These are phyloP conservation scores for Penicillium nordicum DNA, from an alignment of 2,329 filamentous ascomycete genomes.

Conservation along the genomic window DNA sequence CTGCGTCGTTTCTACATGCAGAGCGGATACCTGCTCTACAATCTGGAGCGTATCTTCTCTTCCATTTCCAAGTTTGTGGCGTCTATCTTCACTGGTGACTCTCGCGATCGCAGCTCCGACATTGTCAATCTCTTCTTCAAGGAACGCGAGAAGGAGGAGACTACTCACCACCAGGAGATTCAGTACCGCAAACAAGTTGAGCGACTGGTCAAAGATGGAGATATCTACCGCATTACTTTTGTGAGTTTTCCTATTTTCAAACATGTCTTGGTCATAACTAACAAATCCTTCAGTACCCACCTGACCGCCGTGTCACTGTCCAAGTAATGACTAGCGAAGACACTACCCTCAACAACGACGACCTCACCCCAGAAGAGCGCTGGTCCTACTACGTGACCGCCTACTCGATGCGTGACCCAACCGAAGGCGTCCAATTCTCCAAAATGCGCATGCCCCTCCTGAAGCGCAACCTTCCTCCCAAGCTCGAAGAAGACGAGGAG, in stretches of 20 bases:
- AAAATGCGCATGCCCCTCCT: conserved; percentile 67
- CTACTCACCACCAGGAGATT: conserved; percentile 85
- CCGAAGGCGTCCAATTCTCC: conserved; percentile 68
- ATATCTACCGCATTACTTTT: conserved; percentile 85
- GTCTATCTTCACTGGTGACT: conserved; percentile 78
- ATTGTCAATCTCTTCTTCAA: conserved; percentile 82
- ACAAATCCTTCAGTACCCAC: conserved; percentile 55
- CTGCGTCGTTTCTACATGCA: conserved; percentile 88
- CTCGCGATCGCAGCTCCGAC: conserved; percentile 89
- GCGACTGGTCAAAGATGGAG: conserved; percentile 86
- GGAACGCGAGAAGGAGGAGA: conserved; percentile 77
- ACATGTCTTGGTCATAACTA: conserved; percentile 18
- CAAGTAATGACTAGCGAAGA: conserved; percentile 87
- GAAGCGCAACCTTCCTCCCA: conserved; percentile 64
- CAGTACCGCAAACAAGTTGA: conserved; percentile 88
- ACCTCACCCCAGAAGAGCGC: conserved; percentile 58
- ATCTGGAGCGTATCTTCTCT: conserved; percentile 81
- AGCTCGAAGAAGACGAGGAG: conserved; percentile 60
- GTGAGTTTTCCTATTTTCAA: conserved; percentile 60
- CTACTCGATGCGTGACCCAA: conserved; percentile 83
- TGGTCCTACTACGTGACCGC: conserved; percentile 98
- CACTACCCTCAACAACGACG: conserved; percentile 69
- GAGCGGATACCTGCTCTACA: conserved; percentile 90
- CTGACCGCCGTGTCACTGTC: conserved; percentile 64
- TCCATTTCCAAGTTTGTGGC: conserved; percentile 77